Evolutionary conservation across 768 basidiomycete species (phyloP).

Genomic region (Suillus subaureus): DNA sequence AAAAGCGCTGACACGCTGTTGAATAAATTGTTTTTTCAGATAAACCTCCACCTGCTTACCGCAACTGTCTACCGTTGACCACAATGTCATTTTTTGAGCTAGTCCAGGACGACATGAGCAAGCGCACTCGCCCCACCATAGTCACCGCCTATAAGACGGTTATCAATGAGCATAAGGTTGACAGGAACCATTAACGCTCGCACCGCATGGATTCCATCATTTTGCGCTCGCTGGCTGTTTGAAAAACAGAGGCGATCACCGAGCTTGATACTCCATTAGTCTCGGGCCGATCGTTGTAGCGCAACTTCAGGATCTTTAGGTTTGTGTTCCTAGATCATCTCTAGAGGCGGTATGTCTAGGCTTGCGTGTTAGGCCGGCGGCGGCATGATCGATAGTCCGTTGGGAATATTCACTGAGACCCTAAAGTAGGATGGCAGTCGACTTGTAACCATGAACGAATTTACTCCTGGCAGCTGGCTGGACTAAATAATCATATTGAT

Average conservation of each 20-base stretch:
- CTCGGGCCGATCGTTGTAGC: background rate
- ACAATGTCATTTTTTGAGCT: background rate
- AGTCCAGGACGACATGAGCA: background rate
- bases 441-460: background rate
- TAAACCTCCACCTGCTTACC: background rate
- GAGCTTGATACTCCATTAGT: background rate
- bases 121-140: background rate
- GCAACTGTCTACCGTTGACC: background rate
- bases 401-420: background rate
- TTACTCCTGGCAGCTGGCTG: background rate
- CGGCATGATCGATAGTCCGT: background rate
- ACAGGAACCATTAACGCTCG: background rate
- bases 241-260: background rate
- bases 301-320: background rate
- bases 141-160: background rate
- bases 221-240: background rate
- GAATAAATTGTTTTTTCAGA: background rate
- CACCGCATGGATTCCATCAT: background rate
- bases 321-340: background rate
- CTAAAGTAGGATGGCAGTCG: background rate
- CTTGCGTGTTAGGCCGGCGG: background rate
- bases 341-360: background rate
- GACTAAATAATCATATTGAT: background rate
- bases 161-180: background rate
- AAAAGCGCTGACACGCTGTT: background rate